Conservation (phyloP, 495 filamentous ascomycete species). For the Hyaloscypha finlandica region DNA sequence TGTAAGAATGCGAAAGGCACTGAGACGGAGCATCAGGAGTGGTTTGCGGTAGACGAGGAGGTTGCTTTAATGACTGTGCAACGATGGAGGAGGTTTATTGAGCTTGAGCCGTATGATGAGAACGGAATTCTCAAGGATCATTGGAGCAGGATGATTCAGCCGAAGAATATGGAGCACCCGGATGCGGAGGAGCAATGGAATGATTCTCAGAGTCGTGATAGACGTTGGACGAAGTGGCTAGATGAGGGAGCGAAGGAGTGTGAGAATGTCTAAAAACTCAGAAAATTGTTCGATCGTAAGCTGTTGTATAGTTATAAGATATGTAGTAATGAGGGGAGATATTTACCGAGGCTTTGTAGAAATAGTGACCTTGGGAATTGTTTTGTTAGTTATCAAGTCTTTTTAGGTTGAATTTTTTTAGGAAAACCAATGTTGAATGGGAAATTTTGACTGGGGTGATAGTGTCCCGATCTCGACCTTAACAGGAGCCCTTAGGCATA, state of each 20-base stretch:
- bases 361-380: no score
- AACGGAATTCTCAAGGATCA: constrained; percentile 10
- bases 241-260: constrained; percentile 4
- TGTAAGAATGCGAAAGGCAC: constrained; percentile 4
- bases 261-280: not conserved
- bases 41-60: constrained; percentile 13
- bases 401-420: no score
- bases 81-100: constrained; percentile 15
- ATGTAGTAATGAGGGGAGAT: no score
- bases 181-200: constrained; percentile 4
- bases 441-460: no score
- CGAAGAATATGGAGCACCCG: constrained; percentile 1
- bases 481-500: no score
- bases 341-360: no score
- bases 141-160: constrained; percentile 14
- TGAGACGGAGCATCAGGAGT: constrained; percentile 11
- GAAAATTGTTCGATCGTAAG: no score
- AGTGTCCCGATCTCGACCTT: no score
- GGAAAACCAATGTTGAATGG: no score
- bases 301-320: no score
- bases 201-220: constrained; percentile 5
- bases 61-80: constrained; percentile 13
- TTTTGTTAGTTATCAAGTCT: no score
- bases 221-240: constrained; percentile 13
- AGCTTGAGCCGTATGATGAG: constrained; percentile 11